phyloP scores from a whole-genome alignment of 805 yeast species.

The Lipomyces sp. region DNA sequence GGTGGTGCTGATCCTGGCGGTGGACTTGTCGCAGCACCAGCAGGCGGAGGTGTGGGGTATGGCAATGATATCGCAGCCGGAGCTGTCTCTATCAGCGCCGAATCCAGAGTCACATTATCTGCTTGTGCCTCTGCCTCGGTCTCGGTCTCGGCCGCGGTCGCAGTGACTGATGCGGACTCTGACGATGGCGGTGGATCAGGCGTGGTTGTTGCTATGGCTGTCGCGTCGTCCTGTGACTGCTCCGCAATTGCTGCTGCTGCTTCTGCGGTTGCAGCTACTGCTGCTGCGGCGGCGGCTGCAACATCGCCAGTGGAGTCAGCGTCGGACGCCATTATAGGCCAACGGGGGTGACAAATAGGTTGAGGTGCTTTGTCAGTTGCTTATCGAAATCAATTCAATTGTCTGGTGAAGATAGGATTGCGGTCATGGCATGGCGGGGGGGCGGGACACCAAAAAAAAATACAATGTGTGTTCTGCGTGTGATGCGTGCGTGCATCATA shows the following conservation, averaged over 20 bases:
- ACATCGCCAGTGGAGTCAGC: not conserved
- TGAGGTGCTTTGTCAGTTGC: not conserved
- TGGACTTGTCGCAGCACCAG: not conserved
- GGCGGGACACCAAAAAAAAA: no score
- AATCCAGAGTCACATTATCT: not conserved
- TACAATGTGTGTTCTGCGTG: not conserved
- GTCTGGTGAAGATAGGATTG: not conserved
- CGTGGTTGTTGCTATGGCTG: not conserved
- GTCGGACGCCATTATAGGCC: slow-evolving; percentile 5
- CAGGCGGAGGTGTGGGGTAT: not conserved
- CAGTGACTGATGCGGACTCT: not conserved
- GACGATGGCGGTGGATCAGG: not conserved
- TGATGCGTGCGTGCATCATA: not conserved
- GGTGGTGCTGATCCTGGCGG: not conserved
- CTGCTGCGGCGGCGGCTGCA: no score
- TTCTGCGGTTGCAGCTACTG: not conserved
- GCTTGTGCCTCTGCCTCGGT: not conserved
- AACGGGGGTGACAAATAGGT: not conserved
- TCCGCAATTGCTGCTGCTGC: not conserved
- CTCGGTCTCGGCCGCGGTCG: not conserved
- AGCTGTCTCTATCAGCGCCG: not conserved
- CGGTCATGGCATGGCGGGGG: no score
- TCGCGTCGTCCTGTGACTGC: not conserved
- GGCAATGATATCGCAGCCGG: not conserved
- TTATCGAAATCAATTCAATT: not conserved